These are phyloP conservation scores for Apocynum venetum DNA, from an alignment of 257 asterid genomes.

Conservation along the genomic window DNA sequence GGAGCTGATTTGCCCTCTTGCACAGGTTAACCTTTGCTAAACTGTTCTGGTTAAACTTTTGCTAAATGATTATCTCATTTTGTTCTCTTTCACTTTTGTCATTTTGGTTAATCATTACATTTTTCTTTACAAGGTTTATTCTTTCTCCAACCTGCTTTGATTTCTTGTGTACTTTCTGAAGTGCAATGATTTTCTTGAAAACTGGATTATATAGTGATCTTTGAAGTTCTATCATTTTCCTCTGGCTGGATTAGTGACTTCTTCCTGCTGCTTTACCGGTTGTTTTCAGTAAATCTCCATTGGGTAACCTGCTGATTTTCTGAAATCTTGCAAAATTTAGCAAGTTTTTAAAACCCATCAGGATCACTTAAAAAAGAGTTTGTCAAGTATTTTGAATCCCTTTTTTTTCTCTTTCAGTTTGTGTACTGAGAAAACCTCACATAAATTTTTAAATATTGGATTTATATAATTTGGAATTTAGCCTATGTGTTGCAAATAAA, in stretches of 20 bases:
- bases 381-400: background rate
- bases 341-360: background rate
- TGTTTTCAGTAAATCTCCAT: background rate
- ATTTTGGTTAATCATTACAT: background rate
- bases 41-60: conserved; percentile 3
- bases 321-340: background rate
- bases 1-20: conserved; percentile 94
- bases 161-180: background rate
- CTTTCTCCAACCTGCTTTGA: background rate
- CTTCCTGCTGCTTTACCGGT: background rate
- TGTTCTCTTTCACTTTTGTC: background rate
- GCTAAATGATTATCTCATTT: conserved; percentile 1
- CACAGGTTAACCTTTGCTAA: conserved; percentile 45
- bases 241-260: background rate
- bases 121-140: background rate
- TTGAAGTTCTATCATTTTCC: background rate
- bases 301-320: background rate
- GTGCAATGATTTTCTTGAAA: background rate
- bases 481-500: background rate
- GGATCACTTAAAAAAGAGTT: background rate
- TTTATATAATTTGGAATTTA: background rate
- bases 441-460: background rate
- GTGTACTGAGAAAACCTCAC: background rate
- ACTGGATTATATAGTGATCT: background rate
- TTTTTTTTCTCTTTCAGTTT: background rate